Conservation (phyloP, 2,329 filamentous ascomycete genomes). For the Macrophomina phaseolina region DNA sequence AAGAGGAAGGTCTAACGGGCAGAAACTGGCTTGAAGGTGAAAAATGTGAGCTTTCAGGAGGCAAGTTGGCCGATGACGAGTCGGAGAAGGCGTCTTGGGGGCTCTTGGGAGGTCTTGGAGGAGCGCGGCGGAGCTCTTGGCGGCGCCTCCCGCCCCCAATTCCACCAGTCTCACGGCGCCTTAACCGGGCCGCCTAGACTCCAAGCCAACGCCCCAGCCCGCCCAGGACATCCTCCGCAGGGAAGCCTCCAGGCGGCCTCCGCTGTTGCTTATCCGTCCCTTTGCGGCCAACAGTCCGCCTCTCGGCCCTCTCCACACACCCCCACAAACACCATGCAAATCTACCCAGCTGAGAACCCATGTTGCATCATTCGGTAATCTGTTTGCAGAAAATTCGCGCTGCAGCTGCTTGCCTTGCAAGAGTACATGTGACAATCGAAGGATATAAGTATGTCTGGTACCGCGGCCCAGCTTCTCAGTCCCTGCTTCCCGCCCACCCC, state of each 20-base stretch:
- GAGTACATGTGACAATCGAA: background rate
- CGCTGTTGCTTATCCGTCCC: slow-evolving; percentile 19
- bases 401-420: slow-evolving; percentile 15
- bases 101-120: background rate
- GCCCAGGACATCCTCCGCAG: slow-evolving; percentile 22
- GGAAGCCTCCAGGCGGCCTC: slow-evolving; percentile 14
- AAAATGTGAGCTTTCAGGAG: background rate
- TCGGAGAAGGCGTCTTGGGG: slow-evolving; percentile 20
- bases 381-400: slow-evolving; percentile 17
- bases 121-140: slow-evolving; percentile 23
- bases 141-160: slow-evolving; percentile 5
- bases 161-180: slow-evolving; percentile 12
- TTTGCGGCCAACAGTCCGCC: slow-evolving; percentile 13
- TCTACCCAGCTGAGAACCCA: background rate
- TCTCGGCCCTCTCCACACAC: slow-evolving; percentile 19
- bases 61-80: slow-evolving; percentile 16
- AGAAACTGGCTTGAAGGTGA: background rate
- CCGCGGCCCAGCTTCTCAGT: background rate
- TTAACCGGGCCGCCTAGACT: background rate
- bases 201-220: slow-evolving; percentile 17
- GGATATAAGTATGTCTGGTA: background rate
- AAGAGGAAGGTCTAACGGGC: slow-evolving; percentile 9
- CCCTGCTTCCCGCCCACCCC: background rate
- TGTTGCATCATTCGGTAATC: slow-evolving; percentile 18
- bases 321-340: slow-evolving; percentile 20